Base-by-base conservation (phyloP, 1,284 basidiomycete species). In the Pascua sp. region DNA sequence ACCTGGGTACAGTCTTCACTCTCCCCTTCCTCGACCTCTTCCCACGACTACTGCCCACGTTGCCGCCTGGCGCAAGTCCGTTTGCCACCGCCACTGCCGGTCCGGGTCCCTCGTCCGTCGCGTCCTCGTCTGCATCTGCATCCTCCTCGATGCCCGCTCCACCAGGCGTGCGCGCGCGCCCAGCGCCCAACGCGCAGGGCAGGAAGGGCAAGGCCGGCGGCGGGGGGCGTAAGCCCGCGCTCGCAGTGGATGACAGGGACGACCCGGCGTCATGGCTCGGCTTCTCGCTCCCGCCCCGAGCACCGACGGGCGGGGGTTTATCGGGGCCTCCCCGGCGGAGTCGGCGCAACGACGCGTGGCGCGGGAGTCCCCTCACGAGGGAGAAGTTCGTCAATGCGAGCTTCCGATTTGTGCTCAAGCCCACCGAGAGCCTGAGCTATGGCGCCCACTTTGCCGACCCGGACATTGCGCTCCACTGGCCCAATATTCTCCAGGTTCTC, bases 381-480 rank as follows among this genome's bases (percentile, higher is more conserved):
- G 90, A 93, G 78, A 86, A 88, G 67, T 96, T 91, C 74, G 86
- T 96, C 62, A 94, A 96, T 78, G 91, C 91, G 11, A 90, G 92
- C 72, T 95, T 92, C 79, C 84, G 91, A 56, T 96, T 96, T 75
- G 84, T 96, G 47, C 87, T 96, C 86, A 91, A 91, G 68, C 93
- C 93, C 5, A 85, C 81, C 46, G 90, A 90, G 43, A 90, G 92
- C 68, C 56, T 68, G 51, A 63, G 59, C 13, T 96, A 95, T 72
- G 93, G 91, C 11, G 91, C 91, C 3, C 91, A 96, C 77, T 92
- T 96, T 72, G 91, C 90, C 49, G 93, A 96, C 77, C 91, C 91
- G 39, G 91, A 95, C 75, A 92, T 94, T 67, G 91, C 87, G 78
- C 89, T 96, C 75, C 89, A 93, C 80, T 96, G 91, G 91, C 84